Evolutionary conservation across 345 rosid species (phyloP).

Genomic region (Citrus unshiu): DNA sequence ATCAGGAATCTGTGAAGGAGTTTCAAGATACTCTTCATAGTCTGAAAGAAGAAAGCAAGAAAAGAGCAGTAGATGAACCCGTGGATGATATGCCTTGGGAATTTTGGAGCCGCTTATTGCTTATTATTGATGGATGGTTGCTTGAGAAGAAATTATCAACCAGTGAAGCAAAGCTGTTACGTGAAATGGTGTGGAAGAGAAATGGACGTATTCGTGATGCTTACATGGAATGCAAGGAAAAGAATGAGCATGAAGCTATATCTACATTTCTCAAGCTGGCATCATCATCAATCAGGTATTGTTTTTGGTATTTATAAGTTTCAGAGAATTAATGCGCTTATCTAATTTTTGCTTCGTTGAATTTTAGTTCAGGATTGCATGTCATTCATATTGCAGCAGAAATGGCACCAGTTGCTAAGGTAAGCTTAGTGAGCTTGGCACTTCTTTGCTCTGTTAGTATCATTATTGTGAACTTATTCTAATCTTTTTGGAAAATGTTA

Average conservation of each 20-base stretch:
- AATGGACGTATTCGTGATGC: conserved; percentile 56
- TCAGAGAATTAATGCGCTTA: conserved; percentile 6
- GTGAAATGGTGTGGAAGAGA: conserved; percentile 88
- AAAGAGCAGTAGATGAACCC: conserved; percentile 52
- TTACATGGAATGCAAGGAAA: conserved; percentile 60
- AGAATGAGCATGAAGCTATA: conserved; percentile 60
- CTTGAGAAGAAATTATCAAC: conserved; percentile 76
- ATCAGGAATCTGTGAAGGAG: conserved; percentile 81
- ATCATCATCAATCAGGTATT: conserved; percentile 61
- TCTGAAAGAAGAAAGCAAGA: conserved; percentile 78
- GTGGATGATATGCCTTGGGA: conserved; percentile 83
- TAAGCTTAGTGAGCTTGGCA: conserved; percentile 30
- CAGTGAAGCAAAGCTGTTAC: conserved; percentile 59
- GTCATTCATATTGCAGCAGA: conserved; percentile 92
- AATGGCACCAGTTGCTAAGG: conserved; percentile 99
- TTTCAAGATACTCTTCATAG: conserved; percentile 77
- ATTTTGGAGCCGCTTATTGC: conserved; percentile 86
- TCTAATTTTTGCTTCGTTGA: conserved; percentile 32
- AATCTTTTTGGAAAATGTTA: neutral
- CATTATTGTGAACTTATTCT: neutral
- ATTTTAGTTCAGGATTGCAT: conserved; percentile 80
- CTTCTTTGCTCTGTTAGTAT: conserved; percentile 1
- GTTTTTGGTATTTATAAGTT: conserved; percentile 3
- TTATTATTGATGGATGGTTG: conserved; percentile 90
- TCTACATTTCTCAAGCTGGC: conserved; percentile 59